Evolutionary conservation across 306 rosid species (phyloP).

Genomic region (peach (Prunus persica)): DNA sequence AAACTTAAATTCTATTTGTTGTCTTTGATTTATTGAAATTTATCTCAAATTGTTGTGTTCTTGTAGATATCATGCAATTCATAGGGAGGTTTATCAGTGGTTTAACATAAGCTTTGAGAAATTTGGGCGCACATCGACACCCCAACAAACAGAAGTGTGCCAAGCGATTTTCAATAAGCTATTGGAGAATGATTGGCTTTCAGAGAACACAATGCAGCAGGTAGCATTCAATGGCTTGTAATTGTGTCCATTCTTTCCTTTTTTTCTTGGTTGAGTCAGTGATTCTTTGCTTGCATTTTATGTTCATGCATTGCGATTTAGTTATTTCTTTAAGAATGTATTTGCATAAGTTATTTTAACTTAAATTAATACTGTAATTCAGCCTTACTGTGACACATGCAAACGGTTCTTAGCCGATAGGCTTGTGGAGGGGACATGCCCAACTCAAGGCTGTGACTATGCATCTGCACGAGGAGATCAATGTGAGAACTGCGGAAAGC

Average conservation of each 20-base stretch:
- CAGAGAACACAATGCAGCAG: slow-evolving; percentile 91
- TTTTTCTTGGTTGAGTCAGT: background rate
- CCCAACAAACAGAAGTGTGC: slow-evolving; percentile 89
- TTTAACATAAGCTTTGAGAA: slow-evolving; percentile 84
- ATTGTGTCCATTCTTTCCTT: background rate
- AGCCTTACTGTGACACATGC: slow-evolving; percentile 88
- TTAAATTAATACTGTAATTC: slow-evolving; percentile 34
- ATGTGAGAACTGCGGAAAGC: slow-evolving; percentile 94
- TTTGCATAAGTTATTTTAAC: slow-evolving; percentile 3
- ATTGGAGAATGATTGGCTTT: slow-evolving; percentile 69
- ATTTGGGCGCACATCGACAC: slow-evolving; percentile 86
- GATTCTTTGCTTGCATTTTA: background rate
- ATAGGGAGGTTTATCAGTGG: slow-evolving; percentile 81
- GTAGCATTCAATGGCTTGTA: slow-evolving; percentile 27
- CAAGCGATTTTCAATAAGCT: slow-evolving; percentile 72
- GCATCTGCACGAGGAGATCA: slow-evolving; percentile 97
- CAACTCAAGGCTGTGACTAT: slow-evolving; percentile 71
- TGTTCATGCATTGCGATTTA: background rate
- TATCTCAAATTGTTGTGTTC: background rate
- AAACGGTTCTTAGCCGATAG: slow-evolving; percentile 85
- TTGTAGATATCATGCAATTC: slow-evolving; percentile 78
- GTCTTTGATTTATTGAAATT: background rate
- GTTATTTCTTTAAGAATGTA: background rate
- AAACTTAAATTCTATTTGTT: background rate
- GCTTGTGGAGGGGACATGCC: slow-evolving; percentile 90